A percentile compares a stretch with the other conserved stretches of the same genome.
Conservation (phyloP, 768 basidiomycete species). For the Leccinum fibrillosum region DNA sequence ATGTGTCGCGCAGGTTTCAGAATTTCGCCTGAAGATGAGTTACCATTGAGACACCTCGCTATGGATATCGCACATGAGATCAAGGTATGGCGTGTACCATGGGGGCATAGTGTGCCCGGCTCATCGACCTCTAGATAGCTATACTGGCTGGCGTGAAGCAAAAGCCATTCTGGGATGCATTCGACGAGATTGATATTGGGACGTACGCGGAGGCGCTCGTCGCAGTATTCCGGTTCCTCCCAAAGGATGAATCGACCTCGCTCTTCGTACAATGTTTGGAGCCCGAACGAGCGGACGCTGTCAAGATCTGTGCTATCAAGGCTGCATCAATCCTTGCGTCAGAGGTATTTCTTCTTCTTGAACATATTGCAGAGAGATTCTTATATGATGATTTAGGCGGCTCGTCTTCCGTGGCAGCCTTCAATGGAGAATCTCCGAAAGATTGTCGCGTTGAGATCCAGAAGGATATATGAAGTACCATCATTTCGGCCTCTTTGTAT, state of each 20-base stretch:
- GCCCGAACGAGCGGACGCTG: constrained; percentile 75
- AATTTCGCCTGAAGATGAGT: constrained; percentile 53
- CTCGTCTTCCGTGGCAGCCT: constrained; percentile 54
- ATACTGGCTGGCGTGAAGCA: constrained; percentile 33
- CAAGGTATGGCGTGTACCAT: constrained; percentile 46
- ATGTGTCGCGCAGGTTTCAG: constrained; percentile 65
- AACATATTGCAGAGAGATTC: background rate
- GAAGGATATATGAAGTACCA: constrained; percentile 55
- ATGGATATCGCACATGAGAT: constrained; percentile 77
- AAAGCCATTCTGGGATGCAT: constrained; percentile 68
- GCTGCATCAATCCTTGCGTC: constrained; percentile 65
- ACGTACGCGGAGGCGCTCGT: constrained; percentile 75
- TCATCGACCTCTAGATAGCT: constrained; percentile 18
- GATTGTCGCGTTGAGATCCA: constrained; percentile 46
- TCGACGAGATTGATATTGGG: constrained; percentile 72
- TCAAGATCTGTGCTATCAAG: constrained; percentile 75
- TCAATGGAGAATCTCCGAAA: constrained; percentile 47
- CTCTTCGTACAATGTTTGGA: constrained; percentile 66
- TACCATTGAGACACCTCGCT: constrained; percentile 62
- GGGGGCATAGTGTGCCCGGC: constrained; percentile 11
- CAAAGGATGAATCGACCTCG: constrained; percentile 55
- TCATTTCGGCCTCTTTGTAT: constrained; percentile 4
- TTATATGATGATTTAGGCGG: constrained; percentile 37
- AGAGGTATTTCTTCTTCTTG: constrained; percentile 47
- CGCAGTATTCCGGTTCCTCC: constrained; percentile 66